Percentiles rank a stretch among this genome's conserved stretches.
These are phyloP conservation scores for Fraxinus dipetala DNA, from an alignment of 305 asterid genomes.

Conservation along the genomic window DNA sequence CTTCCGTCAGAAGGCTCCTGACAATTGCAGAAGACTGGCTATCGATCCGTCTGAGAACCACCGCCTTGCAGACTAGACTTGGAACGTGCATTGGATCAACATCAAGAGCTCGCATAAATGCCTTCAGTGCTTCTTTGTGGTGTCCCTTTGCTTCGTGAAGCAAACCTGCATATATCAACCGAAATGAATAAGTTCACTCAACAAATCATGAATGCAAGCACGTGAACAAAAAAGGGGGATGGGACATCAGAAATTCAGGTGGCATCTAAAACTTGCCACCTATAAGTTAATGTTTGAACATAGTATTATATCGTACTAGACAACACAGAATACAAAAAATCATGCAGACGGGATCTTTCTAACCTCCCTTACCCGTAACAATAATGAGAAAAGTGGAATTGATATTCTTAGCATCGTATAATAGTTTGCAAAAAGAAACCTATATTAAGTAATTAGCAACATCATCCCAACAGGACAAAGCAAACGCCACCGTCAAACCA, in stretches of 20 bases:
- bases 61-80: conserved; percentile 67
- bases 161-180: conserved; percentile 49
- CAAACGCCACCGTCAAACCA: background rate
- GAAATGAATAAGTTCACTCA: background rate
- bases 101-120: conserved; percentile 53
- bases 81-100: conserved; percentile 64
- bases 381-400: background rate
- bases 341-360: background rate
- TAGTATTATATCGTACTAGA: background rate
- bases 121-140: conserved; percentile 56
- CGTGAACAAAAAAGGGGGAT: background rate
- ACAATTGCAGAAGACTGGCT: conserved; percentile 42
- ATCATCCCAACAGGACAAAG: background rate
- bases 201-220: background rate
- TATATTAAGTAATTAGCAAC: background rate
- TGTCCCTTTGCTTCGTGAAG: conserved; percentile 67
- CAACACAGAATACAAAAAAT: background rate
- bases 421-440: background rate
- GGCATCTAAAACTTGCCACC: background rate
- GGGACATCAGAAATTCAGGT: background rate
- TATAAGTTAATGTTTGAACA: background rate
- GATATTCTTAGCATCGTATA: background rate
- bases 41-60: conserved; percentile 47
- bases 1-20: conserved; percentile 68
- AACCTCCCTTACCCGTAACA: background rate